A percentile compares a stretch with the other conserved stretches of the same genome.
Conservation (phyloP, 495 filamentous ascomycete genomes). For the Talaromyces nanjingensis region DNA sequence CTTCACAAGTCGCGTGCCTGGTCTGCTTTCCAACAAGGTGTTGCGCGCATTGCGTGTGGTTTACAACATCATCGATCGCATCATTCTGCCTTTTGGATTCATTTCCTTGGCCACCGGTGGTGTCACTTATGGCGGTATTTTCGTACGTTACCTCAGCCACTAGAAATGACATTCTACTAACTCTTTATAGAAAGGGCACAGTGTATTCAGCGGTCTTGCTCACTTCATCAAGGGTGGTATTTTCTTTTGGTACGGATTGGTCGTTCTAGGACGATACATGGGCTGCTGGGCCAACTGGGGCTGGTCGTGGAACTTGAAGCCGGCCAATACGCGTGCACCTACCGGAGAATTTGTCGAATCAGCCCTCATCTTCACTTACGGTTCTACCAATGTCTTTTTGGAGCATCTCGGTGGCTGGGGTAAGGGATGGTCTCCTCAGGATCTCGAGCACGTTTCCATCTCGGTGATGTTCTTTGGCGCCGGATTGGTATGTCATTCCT, state of each 20-base stretch:
- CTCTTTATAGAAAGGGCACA: conserved; percentile 41
- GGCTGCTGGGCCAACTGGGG: conserved; percentile 87
- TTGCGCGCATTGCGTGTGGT: conserved; percentile 49
- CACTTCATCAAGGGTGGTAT: conserved; percentile 97
- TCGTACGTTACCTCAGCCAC: conserved; percentile 38
- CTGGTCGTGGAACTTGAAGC: conserved; percentile 93
- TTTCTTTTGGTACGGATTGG: conserved; percentile 88
- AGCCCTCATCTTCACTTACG: conserved; percentile 81
- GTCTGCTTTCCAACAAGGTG: conserved; percentile 53
- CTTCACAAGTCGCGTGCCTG: conserved; percentile 37
- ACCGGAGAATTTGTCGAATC: conserved; percentile 87
- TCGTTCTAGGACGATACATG: conserved; percentile 85
- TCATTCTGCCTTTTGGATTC: conserved; percentile 60
- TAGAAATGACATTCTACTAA: neutral
- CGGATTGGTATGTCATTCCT: conserved; percentile 53
- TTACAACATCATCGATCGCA: conserved; percentile 55
- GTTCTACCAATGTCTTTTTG: conserved; percentile 82
- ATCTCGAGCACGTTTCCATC: conserved; percentile 91
- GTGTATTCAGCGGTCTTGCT: conserved; percentile 79
- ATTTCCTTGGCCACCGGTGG: conserved; percentile 55
- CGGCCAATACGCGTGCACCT: conserved; percentile 43
- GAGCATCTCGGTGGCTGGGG: conserved; percentile 78
- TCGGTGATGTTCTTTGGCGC: conserved; percentile 92
- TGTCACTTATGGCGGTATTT: conserved; percentile 64
- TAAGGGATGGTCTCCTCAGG: conserved; percentile 61